Conservation (phyloP, 2,329 filamentous ascomycete species). For the Ascochyta pisi region DNA sequence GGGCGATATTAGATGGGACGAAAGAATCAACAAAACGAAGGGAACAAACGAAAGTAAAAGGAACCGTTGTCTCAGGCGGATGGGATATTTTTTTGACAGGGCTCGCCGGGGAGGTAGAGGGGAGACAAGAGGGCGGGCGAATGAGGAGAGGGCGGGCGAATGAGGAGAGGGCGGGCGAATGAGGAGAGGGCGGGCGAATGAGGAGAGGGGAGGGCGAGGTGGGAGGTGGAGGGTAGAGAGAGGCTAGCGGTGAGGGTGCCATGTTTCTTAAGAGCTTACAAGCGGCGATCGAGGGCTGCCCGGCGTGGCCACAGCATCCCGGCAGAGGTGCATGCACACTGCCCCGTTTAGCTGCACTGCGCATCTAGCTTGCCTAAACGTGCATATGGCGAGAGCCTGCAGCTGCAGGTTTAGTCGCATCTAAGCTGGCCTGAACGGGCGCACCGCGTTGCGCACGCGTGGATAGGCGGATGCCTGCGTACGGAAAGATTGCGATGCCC, state of each 20-base stretch:
- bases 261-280: slow-evolving; percentile 48
- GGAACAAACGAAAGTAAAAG: slow-evolving; percentile 41
- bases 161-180: slow-evolving; percentile 42
- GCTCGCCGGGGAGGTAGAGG: slow-evolving; percentile 41
- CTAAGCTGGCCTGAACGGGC: slow-evolving; percentile 45
- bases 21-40: slow-evolving; percentile 41
- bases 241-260: slow-evolving; percentile 47
- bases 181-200: slow-evolving; percentile 43
- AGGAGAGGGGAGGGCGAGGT: slow-evolving; percentile 47
- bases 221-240: slow-evolving; percentile 51
- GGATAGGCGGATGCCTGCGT: slow-evolving; percentile 40
- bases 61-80: slow-evolving; percentile 46
- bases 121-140: slow-evolving; percentile 49
- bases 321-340: slow-evolving; percentile 49
- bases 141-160: slow-evolving; percentile 44
- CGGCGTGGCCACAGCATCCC: slow-evolving; percentile 46
- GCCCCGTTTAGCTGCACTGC: slow-evolving; percentile 48
- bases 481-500: slow-evolving; percentile 44
- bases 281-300: slow-evolving; percentile 42
- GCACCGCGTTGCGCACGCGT: slow-evolving; percentile 28
- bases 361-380: slow-evolving; percentile 46
- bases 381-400: slow-evolving; percentile 47
- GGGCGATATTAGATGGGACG: slow-evolving; percentile 48
- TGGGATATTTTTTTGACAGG: slow-evolving; percentile 39
- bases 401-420: slow-evolving; percentile 47